A percentile compares a stretch with the other conserved stretches of the same genome.
These are phyloP conservation scores for Evernia prunastri DNA, from an alignment of 495 filamentous ascomycete genomes.

Conservation along the genomic window DNA sequence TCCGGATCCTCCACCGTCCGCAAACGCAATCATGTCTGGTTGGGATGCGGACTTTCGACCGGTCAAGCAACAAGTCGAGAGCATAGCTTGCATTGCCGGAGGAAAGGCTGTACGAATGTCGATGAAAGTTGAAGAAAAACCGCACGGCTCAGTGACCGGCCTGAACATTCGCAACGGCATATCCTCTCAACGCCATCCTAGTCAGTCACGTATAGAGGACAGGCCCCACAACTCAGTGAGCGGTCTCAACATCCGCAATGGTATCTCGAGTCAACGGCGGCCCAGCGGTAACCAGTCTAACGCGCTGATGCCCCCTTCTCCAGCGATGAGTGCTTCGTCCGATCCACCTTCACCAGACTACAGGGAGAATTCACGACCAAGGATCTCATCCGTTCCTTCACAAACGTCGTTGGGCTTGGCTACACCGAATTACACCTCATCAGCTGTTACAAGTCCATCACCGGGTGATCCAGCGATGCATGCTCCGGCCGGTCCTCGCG, in stretches of 20 bases:
- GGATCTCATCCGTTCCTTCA: conserved; percentile 26
- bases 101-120: conserved; percentile 69
- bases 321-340: conserved; percentile 25
- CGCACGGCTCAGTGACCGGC: conserved; percentile 33
- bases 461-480: conserved; percentile 22
- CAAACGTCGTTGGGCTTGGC: conserved; percentile 27
- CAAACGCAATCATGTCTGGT: conserved; percentile 61
- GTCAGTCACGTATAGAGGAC: conserved; percentile 30
- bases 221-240: conserved; percentile 32
- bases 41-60: conserved; percentile 65
- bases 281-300: conserved; percentile 25
- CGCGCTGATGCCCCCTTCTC: conserved; percentile 29
- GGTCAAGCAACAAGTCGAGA: conserved; percentile 64
- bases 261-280: conserved; percentile 25
- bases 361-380: conserved; percentile 20
- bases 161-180: conserved; percentile 35
- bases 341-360: conserved; percentile 27
- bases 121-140: conserved; percentile 43
- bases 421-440: conserved; percentile 28
- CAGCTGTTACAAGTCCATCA: conserved; percentile 26
- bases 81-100: conserved; percentile 56
- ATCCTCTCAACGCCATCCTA: conserved; percentile 19
- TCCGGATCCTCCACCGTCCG: conserved; percentile 64
- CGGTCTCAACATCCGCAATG: conserved; percentile 34
- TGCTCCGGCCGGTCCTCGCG: conserved; percentile 32